Evolutionary conservation across 441 rosid species (phyloP), one percentile per base, ranked within the genome.

Genomic region (Eutrema salsugineum): DNA sequence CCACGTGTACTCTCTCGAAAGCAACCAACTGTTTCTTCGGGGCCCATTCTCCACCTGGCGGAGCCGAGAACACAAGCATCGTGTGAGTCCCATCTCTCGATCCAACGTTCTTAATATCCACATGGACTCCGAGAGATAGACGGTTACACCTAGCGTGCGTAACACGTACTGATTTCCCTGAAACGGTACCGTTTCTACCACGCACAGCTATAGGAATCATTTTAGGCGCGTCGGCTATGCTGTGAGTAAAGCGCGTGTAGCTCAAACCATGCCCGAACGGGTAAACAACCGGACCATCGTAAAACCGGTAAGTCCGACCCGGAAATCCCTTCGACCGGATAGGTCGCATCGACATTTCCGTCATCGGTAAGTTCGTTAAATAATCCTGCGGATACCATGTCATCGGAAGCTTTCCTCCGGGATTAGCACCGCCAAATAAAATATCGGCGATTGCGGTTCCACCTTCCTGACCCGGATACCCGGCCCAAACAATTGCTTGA

Each of bases 371-470:
- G 66, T 87, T 84, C 6, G 78, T 42, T 2, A 90, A 46, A 35
- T 92, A 94, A 0, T 85, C 94, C 58, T 94, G 93, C 17, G 94
- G 97, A 72, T 94, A 92, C 99, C 99, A 94, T n/a, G 99, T 94
- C 97, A 91, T 87, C 0, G 99, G 99, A 38, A 92, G 77, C 76
- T 85, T 94, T 0, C 99, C 99, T 46, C 93, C 93, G 63, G 97
- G 97, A 53, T 91, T 94, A 12, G 83, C 66, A 0, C 79, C 38
- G 50, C 97, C 97, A 35, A 81, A 94, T 76, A 94, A 50, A 1
- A 91, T 59, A 71, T 94, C 96, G 5, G 94, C 94, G 12, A 94
- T 88, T 42, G 99, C 99, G 0, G 85, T 76, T 5, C 98, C 98
- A 5, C 99, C 99, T n/a, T 89, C 94, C 27, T 91, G 97, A 50